phyloP scores from a whole-genome alignment of 2,329 filamentous ascomycete species.

The Escovopsis weberi region DNA sequence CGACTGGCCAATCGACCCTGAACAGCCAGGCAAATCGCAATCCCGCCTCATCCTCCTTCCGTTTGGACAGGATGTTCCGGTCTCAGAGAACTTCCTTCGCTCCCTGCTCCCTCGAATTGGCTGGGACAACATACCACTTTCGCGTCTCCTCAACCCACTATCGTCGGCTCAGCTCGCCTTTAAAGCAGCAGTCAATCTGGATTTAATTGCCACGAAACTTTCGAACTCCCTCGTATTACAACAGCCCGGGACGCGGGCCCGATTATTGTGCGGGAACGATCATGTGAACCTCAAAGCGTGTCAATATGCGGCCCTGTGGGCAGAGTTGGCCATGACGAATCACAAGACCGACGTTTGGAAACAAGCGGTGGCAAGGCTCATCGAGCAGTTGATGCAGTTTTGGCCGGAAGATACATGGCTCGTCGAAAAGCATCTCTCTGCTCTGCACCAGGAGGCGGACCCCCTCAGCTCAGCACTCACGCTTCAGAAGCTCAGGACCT shows the following conservation, averaged over 20 bases:
- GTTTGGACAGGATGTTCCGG: slow-evolving; percentile 55
- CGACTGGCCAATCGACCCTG: slow-evolving; percentile 22
- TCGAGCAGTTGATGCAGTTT: slow-evolving; percentile 26
- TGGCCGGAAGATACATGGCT: slow-evolving; percentile 55
- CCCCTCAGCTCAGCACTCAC: slow-evolving; percentile 14
- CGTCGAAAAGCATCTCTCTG: slow-evolving; percentile 49
- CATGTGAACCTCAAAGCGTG: slow-evolving; percentile 37
- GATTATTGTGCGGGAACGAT: slow-evolving; percentile 21
- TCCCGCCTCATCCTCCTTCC: slow-evolving; percentile 50
- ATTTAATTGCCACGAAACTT: too few relatives aligned
- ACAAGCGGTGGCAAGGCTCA: slow-evolving; percentile 48
- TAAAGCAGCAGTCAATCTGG: too few relatives aligned
- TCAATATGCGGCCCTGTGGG: slow-evolving; percentile 63
- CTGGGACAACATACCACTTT: slow-evolving; percentile 15
- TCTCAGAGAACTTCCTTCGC: slow-evolving; percentile 43
- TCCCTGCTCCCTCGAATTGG: slow-evolving; percentile 38
- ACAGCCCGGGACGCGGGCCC: slow-evolving; percentile 1
- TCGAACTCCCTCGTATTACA: too few relatives aligned
- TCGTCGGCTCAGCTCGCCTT: too few relatives aligned
- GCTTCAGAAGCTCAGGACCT: too few relatives aligned
- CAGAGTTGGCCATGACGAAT: slow-evolving; percentile 41
- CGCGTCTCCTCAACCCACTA: too few relatives aligned
- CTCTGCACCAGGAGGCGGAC: slow-evolving; percentile 39
- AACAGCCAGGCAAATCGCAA: slow-evolving; percentile 18
- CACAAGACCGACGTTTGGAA: slow-evolving; percentile 37